These are phyloP conservation scores for Russula lepida DNA, from an alignment of 768 basidiomycete species.

Conservation along the genomic window DNA sequence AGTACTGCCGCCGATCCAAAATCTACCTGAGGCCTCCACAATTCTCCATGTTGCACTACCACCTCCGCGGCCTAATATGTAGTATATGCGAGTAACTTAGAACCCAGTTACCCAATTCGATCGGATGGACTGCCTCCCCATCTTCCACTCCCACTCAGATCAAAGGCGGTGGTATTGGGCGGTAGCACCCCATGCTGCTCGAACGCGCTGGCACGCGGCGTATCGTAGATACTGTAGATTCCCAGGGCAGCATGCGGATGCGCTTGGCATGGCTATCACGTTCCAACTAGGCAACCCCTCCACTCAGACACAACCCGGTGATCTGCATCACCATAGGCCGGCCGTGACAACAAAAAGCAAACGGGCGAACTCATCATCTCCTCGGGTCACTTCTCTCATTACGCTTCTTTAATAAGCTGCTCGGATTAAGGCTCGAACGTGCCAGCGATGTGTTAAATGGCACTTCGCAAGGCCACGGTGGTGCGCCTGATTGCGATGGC, in stretches of 20 bases:
- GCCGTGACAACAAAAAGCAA: no score
- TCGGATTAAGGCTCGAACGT: no score
- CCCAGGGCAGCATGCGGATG: constrained; percentile 37
- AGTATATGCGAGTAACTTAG: background rate
- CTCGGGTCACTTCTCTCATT: no score
- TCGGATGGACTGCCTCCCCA: background rate
- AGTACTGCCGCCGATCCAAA: constrained; percentile 29
- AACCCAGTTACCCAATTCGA: background rate
- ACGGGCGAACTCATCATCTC: no score
- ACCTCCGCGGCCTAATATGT: background rate
- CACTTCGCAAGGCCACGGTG: no score
- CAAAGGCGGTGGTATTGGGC: background rate
- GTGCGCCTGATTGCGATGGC: no score
- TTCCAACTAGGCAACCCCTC: constrained; percentile 31
- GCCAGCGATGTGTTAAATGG: no score
- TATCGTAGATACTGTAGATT: background rate
- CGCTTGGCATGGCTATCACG: constrained; percentile 30
- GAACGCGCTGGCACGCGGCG: background rate
- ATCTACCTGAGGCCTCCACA: constrained; percentile 30
- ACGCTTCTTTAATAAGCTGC: no score
- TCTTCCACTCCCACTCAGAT: background rate
- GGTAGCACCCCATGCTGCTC: background rate
- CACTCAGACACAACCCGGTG: background rate
- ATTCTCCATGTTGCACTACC: constrained; percentile 22
- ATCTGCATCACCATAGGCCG: no score